Evolutionary conservation across 805 yeast species (phyloP).

Genomic region (Clavispora fructus): DNA sequence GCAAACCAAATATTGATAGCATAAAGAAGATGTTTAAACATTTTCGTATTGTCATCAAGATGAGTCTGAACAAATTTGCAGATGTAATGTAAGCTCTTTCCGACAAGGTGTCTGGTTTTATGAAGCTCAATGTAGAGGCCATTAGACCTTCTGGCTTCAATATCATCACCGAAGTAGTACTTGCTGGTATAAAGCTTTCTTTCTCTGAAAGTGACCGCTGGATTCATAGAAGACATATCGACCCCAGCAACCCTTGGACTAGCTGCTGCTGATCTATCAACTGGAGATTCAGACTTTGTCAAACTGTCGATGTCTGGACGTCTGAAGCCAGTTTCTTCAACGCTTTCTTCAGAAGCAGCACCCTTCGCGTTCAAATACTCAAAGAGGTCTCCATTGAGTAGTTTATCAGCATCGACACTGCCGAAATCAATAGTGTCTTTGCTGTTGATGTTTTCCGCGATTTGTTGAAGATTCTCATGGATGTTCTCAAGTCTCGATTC

Average conservation of each 20-base stretch:
- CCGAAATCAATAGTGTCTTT: conserved; percentile 15
- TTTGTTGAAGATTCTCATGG: conserved; percentile 29
- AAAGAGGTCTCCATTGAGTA: conserved; percentile 4
- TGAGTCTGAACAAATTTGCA: conserved; percentile 42
- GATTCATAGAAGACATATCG: conserved; percentile 46
- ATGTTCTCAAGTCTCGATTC: conserved; percentile 23
- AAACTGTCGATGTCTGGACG: conserved; percentile 6
- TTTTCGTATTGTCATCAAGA: conserved; percentile 58
- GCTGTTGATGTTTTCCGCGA: conserved; percentile 26
- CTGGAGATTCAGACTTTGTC: conserved; percentile 7
- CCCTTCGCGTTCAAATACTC: conserved; percentile 5
- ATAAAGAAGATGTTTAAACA: conserved; percentile 57
- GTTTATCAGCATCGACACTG: conserved; percentile 13
- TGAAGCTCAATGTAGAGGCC: conserved; percentile 46
- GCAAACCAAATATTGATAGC: conserved; percentile 72
- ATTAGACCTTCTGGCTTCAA: conserved; percentile 36
- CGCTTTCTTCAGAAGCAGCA: conserved; percentile 8
- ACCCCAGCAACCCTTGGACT: conserved; percentile 41
- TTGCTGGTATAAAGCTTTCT: conserved; percentile 58
- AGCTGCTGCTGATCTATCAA: conserved; percentile 35
- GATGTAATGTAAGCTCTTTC: conserved; percentile 57
- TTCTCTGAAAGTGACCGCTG: conserved; percentile 53
- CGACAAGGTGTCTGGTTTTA: conserved; percentile 52
- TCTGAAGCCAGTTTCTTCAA: conserved; percentile 14
- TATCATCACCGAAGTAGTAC: conserved; percentile 57